phyloP scores from a whole-genome alignment of 768 basidiomycete species.

The Omphalotus guepiniiformis region DNA sequence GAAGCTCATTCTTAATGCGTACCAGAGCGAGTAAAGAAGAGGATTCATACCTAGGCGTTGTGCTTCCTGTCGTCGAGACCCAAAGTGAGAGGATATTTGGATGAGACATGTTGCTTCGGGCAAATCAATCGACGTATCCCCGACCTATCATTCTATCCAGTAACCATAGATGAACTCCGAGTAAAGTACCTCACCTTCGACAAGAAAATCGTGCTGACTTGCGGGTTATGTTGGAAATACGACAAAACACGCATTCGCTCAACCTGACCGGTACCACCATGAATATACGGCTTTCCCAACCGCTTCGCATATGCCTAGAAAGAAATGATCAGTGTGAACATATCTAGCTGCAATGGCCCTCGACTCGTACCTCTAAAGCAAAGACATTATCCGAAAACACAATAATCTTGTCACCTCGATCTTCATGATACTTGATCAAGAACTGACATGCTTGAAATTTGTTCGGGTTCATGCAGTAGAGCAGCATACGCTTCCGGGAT shows the following conservation, averaged over 20 bases:
- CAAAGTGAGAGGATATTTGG: conserved; percentile 99
- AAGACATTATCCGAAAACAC: conserved; percentile 99
- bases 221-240: conserved; percentile 92
- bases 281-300: conserved; percentile 90
- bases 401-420: conserved; percentile 97
- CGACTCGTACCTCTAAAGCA: conserved; percentile 77
- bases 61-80: conserved; percentile 95
- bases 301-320: conserved; percentile 90
- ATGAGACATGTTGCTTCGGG: conserved; percentile 99
- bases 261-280: conserved; percentile 91
- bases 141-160: conserved; percentile 52
- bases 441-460: conserved; percentile 99
- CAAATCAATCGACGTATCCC: conserved; percentile 97
- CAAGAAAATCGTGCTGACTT: conserved; percentile 96
- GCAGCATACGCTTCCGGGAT: conserved; percentile 88
- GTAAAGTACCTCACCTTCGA: conserved; percentile 63
- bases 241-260: conserved; percentile 95
- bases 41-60: conserved; percentile 75
- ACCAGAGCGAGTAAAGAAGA: conserved; percentile 5
- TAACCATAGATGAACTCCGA: neutral
- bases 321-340: conserved; percentile 9
- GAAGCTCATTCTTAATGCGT: neutral
- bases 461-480: conserved; percentile 99
- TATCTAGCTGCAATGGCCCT: neutral
- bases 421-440: conserved; percentile 96